A percentile compares a stretch with the other conserved stretches of the same genome.
Evolutionary conservation across 306 rosid species (phyloP).

Genomic region (Canavalia ensiformis): DNA sequence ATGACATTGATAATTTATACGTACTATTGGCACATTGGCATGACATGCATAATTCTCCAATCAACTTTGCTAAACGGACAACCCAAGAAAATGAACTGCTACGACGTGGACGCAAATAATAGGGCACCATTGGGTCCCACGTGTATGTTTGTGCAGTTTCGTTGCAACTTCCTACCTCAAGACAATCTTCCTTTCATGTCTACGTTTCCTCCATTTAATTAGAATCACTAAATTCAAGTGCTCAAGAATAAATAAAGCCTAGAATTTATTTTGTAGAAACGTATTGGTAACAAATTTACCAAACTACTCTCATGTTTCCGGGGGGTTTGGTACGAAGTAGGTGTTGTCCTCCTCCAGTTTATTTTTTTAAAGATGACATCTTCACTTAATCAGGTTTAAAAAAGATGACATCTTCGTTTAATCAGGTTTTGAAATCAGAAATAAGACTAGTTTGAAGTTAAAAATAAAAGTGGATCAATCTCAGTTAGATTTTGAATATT

Average conservation of each 20-base stretch:
- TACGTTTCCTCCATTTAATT: neutral
- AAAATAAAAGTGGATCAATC: too few relatives aligned
- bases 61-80: neutral
- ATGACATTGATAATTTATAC: neutral
- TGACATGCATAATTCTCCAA: slow-evolving; percentile 14
- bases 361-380: neutral
- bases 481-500: too few relatives aligned
- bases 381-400: neutral
- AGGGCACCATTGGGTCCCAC: slow-evolving; percentile 33
- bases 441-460: too few relatives aligned
- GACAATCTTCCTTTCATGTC: neutral
- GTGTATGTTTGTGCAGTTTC: slow-evolving; percentile 35
- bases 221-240: neutral
- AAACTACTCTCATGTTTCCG: neutral
- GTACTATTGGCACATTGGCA: neutral
- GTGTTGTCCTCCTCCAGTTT: neutral
- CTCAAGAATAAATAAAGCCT: neutral
- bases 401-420: too few relatives aligned
- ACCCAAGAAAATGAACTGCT: neutral
- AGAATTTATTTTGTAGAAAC: neutral
- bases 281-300: neutral
- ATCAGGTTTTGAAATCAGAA: too few relatives aligned
- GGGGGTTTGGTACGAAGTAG: neutral
- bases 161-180: slow-evolving; percentile 38
- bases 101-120: neutral